Conservation (phyloP, 306 rosid species). For the Acacia melanoxylon region DNA sequence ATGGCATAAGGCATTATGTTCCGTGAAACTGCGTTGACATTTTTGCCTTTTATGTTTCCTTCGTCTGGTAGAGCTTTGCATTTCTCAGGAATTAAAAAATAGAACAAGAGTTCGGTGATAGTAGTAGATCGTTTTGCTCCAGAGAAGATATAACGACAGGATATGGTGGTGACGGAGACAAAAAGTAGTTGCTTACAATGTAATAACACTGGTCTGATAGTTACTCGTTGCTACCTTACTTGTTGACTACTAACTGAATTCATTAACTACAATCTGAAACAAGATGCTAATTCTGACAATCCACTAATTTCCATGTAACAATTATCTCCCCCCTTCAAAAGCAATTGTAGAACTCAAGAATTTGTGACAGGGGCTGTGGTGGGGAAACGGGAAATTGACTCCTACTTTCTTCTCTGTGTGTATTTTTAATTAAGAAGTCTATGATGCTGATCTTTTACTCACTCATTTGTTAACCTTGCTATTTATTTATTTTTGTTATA, state of each 20-base stretch:
- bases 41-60: neutral
- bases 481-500: no score
- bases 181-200: neutral
- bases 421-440: neutral
- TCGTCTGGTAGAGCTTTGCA: neutral
- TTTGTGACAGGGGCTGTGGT: neutral
- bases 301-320: neutral
- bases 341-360: neutral
- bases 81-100: no score
- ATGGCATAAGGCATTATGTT: neutral
- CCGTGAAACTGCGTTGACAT: neutral
- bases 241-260: neutral
- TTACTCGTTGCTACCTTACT: neutral
- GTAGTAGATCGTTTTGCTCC: neutral
- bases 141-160: neutral
- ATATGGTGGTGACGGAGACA: neutral
- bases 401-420: neutral
- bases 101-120: neutral
- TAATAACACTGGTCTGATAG: neutral
- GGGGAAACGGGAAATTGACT: neutral
- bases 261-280: neutral
- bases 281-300: neutral
- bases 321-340: neutral
- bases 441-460: neutral
- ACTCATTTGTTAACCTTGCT: neutral